Conservation (phyloP, 2,329 filamentous ascomycete species). For the Capronia americana region DNA sequence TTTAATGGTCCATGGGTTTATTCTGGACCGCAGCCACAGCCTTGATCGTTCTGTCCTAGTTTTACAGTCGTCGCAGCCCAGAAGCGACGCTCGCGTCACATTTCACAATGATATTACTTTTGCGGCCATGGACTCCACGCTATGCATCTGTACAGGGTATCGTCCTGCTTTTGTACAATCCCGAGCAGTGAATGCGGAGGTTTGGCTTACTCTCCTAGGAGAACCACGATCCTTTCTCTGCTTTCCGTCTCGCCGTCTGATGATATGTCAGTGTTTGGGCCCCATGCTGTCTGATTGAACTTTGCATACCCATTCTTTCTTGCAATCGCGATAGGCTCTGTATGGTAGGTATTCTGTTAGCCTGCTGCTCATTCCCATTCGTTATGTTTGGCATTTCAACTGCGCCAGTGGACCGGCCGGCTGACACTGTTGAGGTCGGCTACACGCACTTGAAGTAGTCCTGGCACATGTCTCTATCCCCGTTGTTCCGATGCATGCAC, state of each 20-base stretch:
- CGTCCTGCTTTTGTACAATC: conserved; percentile 19
- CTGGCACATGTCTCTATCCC: conserved; percentile 84
- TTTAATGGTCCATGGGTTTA: not conserved
- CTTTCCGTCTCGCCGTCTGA: conserved; percentile 34
- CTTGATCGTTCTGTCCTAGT: not conserved
- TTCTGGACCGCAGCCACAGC: not conserved
- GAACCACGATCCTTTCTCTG: conserved; percentile 24
- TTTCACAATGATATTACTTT: conserved; percentile 1
- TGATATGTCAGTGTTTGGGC: conserved; percentile 10
- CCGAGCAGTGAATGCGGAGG: not conserved
- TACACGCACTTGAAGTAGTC: conserved; percentile 90
- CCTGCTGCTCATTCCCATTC: not conserved
- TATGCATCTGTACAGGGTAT: conserved; percentile 22
- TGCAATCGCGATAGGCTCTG: conserved; percentile 92
- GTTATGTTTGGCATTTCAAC: not conserved
- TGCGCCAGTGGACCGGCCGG: not conserved
- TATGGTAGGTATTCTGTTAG: conserved; percentile 14
- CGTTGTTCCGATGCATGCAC: conserved; percentile 86
- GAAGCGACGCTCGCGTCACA: conserved; percentile 1
- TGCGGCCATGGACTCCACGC: conserved; percentile 9
- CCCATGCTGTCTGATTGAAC: not conserved
- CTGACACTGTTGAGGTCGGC: not conserved
- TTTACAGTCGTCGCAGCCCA: conserved; percentile 1
- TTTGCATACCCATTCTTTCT: conserved; percentile 83
- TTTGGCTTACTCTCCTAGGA: conserved; percentile 18